phyloP scores from a whole-genome alignment of 208 protist species.

The Trypanosoma mega region DNA sequence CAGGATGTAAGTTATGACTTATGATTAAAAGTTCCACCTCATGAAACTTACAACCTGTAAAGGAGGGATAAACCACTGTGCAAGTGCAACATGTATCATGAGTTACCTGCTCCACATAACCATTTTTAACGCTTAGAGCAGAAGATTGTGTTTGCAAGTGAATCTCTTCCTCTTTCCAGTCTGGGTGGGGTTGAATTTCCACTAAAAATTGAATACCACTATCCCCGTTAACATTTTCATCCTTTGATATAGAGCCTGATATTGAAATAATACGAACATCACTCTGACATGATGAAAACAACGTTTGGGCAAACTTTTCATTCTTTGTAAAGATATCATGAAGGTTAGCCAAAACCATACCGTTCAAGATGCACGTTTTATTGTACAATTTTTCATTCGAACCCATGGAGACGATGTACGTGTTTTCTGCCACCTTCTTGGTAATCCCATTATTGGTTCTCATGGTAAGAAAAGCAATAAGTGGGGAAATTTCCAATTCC shows the following conservation, averaged over 20 bases:
- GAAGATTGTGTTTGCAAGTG: constrained; percentile 14
- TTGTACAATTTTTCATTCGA: neutral
- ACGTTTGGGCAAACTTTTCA: neutral
- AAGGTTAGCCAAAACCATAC: too few relatives aligned
- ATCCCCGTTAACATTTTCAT: neutral
- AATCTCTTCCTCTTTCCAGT: constrained; percentile 14
- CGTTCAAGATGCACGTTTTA: constrained; percentile 17
- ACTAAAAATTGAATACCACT: constrained; percentile 3
- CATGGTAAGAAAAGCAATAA: constrained; percentile 15
- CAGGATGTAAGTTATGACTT: constrained; percentile 28
- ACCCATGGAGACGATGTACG: constrained; percentile 3
- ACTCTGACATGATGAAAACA: neutral
- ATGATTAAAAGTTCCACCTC: constrained; percentile 51
- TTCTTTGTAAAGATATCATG: too few relatives aligned
- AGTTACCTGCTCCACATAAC: constrained; percentile 23
- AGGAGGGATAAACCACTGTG: constrained; percentile 31
- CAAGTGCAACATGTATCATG: constrained; percentile 22
- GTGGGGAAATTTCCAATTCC: neutral
- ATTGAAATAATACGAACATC: constrained; percentile 14
- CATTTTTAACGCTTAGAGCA: constrained; percentile 22
- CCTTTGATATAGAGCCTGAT: neutral
- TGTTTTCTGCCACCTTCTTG: neutral
- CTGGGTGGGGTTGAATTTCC: constrained; percentile 1
- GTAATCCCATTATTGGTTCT: constrained; percentile 3
- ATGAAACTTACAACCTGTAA: constrained; percentile 45